These are phyloP conservation scores for Aphanomyces euteiches DNA, from an alignment of 352 stramenopile genomes.

Conservation along the genomic window DNA sequence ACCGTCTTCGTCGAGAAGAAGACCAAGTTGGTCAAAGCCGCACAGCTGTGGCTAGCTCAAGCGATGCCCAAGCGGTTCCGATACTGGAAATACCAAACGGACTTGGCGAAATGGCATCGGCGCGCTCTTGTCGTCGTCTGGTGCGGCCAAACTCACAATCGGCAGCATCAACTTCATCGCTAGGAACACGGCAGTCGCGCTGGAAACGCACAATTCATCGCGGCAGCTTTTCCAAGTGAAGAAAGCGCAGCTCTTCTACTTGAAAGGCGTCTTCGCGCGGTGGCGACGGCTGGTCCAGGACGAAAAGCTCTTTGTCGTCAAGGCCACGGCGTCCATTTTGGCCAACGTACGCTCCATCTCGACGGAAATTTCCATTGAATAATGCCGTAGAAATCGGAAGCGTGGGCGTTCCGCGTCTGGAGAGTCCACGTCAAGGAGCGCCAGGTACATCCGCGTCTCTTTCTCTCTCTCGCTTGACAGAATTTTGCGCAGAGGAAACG, in stretches of 20 bases:
- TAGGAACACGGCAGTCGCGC: slow-evolving; percentile 36
- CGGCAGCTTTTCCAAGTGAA: slow-evolving; percentile 43
- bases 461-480: too few relatives aligned
- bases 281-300: slow-evolving; percentile 53
- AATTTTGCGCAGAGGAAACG: neutral
- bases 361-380: neutral
- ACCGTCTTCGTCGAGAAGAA: slow-evolving; percentile 41
- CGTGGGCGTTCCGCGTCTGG: slow-evolving; percentile 74
- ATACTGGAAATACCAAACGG: slow-evolving; percentile 42
- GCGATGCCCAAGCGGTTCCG: slow-evolving; percentile 55
- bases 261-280: slow-evolving; percentile 45
- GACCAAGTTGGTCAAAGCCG: slow-evolving; percentile 48
- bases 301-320: slow-evolving; percentile 67
- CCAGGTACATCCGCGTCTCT: slow-evolving; percentile 33
- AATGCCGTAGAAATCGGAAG: slow-evolving; percentile 45
- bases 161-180: too few relatives aligned
- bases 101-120: slow-evolving; percentile 36
- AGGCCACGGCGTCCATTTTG: slow-evolving; percentile 42
- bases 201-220: slow-evolving; percentile 71
- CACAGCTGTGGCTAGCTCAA: slow-evolving; percentile 68
- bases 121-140: slow-evolving; percentile 55
- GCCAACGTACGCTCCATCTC: neutral
- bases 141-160: slow-evolving; percentile 25
- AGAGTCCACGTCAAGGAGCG: slow-evolving; percentile 40
- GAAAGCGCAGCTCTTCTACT: slow-evolving; percentile 43